Evolutionary conservation across 2,329 filamentous ascomycete species (phyloP), one percentile per base, ranked within the genome.

Genomic region (Phoma sp.): DNA sequence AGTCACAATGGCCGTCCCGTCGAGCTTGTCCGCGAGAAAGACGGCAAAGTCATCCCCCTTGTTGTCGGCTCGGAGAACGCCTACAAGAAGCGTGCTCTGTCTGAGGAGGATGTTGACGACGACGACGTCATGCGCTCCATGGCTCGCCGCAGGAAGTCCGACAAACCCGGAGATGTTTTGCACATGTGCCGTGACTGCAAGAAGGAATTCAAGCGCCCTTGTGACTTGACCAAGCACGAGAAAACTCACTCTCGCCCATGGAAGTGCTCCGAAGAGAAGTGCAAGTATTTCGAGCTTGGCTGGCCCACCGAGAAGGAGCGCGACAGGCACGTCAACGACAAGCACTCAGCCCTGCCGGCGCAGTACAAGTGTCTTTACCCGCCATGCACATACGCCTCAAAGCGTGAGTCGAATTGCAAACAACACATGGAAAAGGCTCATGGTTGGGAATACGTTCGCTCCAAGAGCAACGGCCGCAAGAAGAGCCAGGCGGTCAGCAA

Each of bases 391-490:
- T 98, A 98, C 80, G 90, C 92, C 71, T 96, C 93, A 10, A 98
- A 98, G 82, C 89, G 93, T 55, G 90, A 96, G 79, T 95, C 90
- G 60, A 98, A 98, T 77, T 96, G 92, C 84, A 97, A 97, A 75
- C 94, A 97, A 77, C 93, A 98, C 78, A 97, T 97, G 93, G 94
- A 98, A 80, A 97, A 97, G 77, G 89, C 91, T 0, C 93, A 98
- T 70, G 88, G 88, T 55, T 96, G 91, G 89, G 82, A 83, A n/a
- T 97, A 97, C 66, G 84, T 93, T 51, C 90, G 94, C 62, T 94
- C 92, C 56, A 97, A 97, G 84, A 93, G 89, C 75, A 96, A 96
- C 71, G 90, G 90, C 48, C 67, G 70, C 33, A 75, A 74, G 63
- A 76, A 74, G 68, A 58, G 64, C 27, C 56, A 67, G 21, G 57